Evolutionary conservation across 1,139 yeast genomes (phyloP).

Genomic region (Diutina ranongensis): DNA sequence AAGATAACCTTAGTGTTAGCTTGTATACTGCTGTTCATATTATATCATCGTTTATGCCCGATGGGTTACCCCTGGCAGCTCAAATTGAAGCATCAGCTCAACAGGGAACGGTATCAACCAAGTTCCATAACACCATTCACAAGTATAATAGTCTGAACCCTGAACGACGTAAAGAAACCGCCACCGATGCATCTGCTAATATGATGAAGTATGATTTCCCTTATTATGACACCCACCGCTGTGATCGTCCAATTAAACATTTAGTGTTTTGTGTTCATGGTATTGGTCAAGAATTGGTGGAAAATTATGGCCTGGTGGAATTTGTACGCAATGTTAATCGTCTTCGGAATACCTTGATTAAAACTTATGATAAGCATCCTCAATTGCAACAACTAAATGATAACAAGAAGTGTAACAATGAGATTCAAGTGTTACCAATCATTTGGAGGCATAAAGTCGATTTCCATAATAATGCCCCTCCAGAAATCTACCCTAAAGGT

Average conservation of each 20-base stretch:
- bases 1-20: not conserved
- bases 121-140: not conserved
- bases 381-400: conserved; percentile 29
- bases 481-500: conserved; percentile 19
- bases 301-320: conserved; percentile 67
- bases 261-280: conserved; percentile 84
- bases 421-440: conserved; percentile 66
- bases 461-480: conserved; percentile 37
- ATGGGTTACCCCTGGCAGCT: not conserved
- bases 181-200: conserved; percentile 7
- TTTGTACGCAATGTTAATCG: conserved; percentile 78
- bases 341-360: conserved; percentile 52
- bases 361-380: conserved; percentile 37
- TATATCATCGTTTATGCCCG: not conserved
- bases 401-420: conserved; percentile 29
- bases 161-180: not conserved
- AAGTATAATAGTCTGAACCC: not conserved
- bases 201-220: conserved; percentile 10
- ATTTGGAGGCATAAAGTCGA: conserved; percentile 67
- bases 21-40: not conserved
- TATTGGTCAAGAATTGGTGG: conserved; percentile 82
- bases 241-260: conserved; percentile 43
- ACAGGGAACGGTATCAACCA: not conserved
- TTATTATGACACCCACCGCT: not conserved
- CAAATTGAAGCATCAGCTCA: not conserved